Conservation (phyloP, 2,329 filamentous ascomycete genomes). For the Sarocladium strictum region DNA sequence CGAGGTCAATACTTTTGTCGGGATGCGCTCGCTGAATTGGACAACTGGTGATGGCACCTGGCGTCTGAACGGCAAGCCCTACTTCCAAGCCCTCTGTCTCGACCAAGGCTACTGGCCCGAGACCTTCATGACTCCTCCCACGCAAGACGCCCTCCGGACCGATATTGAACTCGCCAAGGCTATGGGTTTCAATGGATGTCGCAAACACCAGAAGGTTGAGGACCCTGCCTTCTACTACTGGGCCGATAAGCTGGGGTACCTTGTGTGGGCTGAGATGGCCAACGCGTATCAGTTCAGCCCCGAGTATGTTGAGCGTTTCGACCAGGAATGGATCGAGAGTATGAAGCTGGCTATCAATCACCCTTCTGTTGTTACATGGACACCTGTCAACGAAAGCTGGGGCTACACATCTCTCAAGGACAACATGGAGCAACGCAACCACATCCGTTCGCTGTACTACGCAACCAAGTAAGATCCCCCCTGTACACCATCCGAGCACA, state of each 20-base stretch:
- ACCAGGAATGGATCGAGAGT: slow-evolving; percentile 58
- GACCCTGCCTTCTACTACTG: slow-evolving; percentile 55
- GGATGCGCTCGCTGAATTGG: slow-evolving; percentile 57
- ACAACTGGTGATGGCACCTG: slow-evolving; percentile 50
- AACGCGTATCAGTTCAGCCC: slow-evolving; percentile 58
- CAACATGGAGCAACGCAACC: slow-evolving; percentile 53
- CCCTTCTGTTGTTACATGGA: slow-evolving; percentile 60
- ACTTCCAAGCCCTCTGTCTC: slow-evolving; percentile 54
- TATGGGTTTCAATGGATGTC: slow-evolving; percentile 60
- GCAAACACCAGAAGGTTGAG: slow-evolving; percentile 61
- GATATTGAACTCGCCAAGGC: slow-evolving; percentile 52
- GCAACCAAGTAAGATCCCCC: slow-evolving; percentile 47
- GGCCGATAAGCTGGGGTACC: slow-evolving; percentile 54
- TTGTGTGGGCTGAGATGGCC: slow-evolving; percentile 61
- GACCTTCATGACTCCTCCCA: slow-evolving; percentile 54
- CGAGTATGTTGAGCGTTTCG: slow-evolving; percentile 54
- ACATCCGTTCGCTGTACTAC: slow-evolving; percentile 58
- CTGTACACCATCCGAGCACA: not conserved
- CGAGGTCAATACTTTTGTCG: slow-evolving; percentile 52
- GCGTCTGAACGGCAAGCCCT: slow-evolving; percentile 50
- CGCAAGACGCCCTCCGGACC: slow-evolving; percentile 33
- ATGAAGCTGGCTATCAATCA: slow-evolving; percentile 61
- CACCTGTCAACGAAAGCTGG: slow-evolving; percentile 60
- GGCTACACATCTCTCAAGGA: slow-evolving; percentile 54
- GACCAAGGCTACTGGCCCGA: slow-evolving; percentile 61